Evolutionary conservation across 805 yeast species (phyloP).

Genomic region (Debaryomyces prosopidis): DNA sequence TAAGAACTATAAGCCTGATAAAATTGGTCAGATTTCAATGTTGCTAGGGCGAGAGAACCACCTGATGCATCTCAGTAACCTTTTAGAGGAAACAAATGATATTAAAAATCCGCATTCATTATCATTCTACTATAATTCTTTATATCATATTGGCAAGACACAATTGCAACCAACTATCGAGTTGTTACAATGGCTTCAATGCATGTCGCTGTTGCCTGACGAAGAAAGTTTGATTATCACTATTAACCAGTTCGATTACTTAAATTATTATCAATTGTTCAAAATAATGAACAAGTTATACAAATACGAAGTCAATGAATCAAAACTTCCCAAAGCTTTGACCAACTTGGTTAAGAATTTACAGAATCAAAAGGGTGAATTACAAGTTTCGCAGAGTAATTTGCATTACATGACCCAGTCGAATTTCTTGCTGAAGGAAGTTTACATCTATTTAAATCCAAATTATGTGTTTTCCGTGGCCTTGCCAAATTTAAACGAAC

Average conservation of each 20-base stretch:
- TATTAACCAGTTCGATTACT: slow-evolving; percentile 49
- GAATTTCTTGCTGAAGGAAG: slow-evolving; percentile 39
- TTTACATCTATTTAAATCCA: slow-evolving; percentile 51
- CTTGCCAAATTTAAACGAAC: slow-evolving; percentile 72
- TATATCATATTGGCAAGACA: slow-evolving; percentile 62
- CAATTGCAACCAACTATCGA: slow-evolving; percentile 76
- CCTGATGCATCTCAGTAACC: slow-evolving; percentile 17
- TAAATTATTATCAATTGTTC: slow-evolving; percentile 70
- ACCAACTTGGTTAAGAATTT: slow-evolving; percentile 30
- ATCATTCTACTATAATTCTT: slow-evolving; percentile 61
- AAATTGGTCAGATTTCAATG: slow-evolving; percentile 26
- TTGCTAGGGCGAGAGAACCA: slow-evolving; percentile 13
- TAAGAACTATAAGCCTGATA: slow-evolving; percentile 37
- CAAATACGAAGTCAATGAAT: slow-evolving; percentile 81
- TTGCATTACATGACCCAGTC: slow-evolving; percentile 43
- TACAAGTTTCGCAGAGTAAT: slow-evolving; percentile 24
- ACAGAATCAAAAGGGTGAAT: slow-evolving; percentile 37
- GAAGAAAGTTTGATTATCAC: slow-evolving; percentile 63
- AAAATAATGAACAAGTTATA: slow-evolving; percentile 69
- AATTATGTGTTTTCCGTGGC: slow-evolving; percentile 55
- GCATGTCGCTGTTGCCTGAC: slow-evolving; percentile 68
- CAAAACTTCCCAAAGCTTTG: slow-evolving; percentile 50
- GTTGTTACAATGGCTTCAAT: slow-evolving; percentile 87
- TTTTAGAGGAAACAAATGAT: slow-evolving; percentile 21
- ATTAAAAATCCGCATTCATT: slow-evolving; percentile 47